These are phyloP conservation scores for Oryza brachyantha DNA, from an alignment of 176 grass and related monocot species.

Conservation along the genomic window DNA sequence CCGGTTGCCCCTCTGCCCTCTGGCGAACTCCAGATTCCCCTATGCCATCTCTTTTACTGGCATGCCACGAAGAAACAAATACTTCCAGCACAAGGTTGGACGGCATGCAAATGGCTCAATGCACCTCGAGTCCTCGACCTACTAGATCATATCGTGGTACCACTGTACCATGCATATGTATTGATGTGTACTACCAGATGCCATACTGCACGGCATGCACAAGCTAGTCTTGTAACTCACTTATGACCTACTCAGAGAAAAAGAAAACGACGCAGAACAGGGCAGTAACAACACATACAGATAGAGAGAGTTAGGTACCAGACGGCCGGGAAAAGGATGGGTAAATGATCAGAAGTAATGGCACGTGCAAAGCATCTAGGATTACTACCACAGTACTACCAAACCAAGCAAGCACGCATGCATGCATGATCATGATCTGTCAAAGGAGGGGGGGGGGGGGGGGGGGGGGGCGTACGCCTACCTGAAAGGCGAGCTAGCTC, in stretches of 20 bases:
- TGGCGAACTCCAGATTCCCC: neutral
- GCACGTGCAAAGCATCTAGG: neutral
- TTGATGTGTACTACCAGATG: neutral
- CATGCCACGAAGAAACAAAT: neutral
- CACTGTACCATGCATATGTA: neutral
- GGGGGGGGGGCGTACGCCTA: too few species aligned
- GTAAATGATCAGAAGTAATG: neutral
- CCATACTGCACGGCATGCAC: neutral
- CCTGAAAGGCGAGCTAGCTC: slow-evolving; percentile 16
- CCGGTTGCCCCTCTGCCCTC: neutral
- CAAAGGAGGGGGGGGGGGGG: slow-evolving; percentile 16
- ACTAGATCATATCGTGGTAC: neutral
- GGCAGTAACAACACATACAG: neutral
- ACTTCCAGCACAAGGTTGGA: neutral
- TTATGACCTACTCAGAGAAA: neutral
- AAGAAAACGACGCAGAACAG: neutral
- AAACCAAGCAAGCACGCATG: slow-evolving; percentile 6
- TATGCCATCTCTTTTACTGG: neutral
- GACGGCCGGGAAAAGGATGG: neutral
- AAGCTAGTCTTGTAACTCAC: neutral
- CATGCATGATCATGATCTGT: slow-evolving; percentile 26
- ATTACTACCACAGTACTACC: too few species aligned
- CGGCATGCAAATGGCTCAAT: too few species aligned
- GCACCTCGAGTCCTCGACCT: neutral
- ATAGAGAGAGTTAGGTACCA: neutral